Percentiles rank a stretch among this genome's conserved stretches.
Evolutionary conservation across 306 rosid genomes (phyloP).

Genomic region (Sechiopsis laciniata): DNA sequence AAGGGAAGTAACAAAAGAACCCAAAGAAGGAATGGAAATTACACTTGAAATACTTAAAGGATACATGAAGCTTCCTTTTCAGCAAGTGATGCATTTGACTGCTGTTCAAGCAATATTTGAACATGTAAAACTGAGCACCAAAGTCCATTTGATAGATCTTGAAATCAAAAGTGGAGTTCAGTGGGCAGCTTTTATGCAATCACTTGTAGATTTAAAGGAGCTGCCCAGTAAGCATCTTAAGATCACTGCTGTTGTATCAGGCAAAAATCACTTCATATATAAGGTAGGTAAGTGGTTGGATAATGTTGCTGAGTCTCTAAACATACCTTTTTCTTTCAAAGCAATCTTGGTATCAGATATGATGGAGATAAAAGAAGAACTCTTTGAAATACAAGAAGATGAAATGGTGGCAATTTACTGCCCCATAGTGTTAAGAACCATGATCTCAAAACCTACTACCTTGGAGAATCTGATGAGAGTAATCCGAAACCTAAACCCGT

Average conservation of each 20-base stretch:
- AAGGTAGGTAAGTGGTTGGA: slow-evolving; percentile 46
- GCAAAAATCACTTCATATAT: slow-evolving; percentile 23
- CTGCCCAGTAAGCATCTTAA: slow-evolving; percentile 37
- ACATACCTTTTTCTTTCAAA: slow-evolving; percentile 50
- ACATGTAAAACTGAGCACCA: slow-evolving; percentile 36
- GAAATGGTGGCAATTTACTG: slow-evolving; percentile 55
- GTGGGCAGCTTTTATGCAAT: slow-evolving; percentile 54
- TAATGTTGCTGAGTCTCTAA: slow-evolving; percentile 50
- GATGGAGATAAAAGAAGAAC: slow-evolving; percentile 37
- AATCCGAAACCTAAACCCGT: slow-evolving; percentile 43
- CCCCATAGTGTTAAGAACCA: slow-evolving; percentile 34
- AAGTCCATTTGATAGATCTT: slow-evolving; percentile 58
- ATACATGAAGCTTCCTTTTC: slow-evolving; percentile 48
- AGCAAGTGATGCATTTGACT: slow-evolving; percentile 41
- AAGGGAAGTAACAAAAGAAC: slow-evolving; percentile 4
- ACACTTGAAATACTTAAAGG: slow-evolving; percentile 13
- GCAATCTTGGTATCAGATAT: slow-evolving; percentile 39
- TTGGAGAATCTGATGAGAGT: slow-evolving; percentile 66
- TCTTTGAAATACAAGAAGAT: slow-evolving; percentile 37
- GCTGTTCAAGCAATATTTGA: slow-evolving; percentile 60
- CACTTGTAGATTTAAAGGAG: slow-evolving; percentile 39
- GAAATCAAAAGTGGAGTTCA: slow-evolving; percentile 49
- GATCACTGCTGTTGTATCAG: slow-evolving; percentile 46
- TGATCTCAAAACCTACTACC: slow-evolving; percentile 43
- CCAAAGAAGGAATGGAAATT: slow-evolving; percentile 20